These are phyloP conservation scores for Zymoseptoria passerinii DNA, from an alignment of 2,329 filamentous ascomycete species.

Conservation along the genomic window DNA sequence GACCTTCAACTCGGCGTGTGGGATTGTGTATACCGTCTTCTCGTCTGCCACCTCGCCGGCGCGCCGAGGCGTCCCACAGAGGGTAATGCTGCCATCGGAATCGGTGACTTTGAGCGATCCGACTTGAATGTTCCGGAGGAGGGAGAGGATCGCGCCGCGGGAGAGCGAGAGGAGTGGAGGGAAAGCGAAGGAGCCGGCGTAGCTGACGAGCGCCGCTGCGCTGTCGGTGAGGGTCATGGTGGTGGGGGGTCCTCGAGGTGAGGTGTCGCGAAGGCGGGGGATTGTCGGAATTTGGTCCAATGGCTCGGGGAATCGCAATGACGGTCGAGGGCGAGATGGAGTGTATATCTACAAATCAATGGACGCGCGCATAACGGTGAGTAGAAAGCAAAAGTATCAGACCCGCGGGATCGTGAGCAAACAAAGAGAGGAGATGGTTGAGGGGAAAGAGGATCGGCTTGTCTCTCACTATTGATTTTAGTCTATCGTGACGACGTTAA, in stretches of 20 bases:
- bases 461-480: not conserved
- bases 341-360: not conserved
- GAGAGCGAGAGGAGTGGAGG: constrained; percentile 40
- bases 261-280: not conserved
- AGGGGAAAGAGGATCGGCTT: not conserved
- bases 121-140: constrained; percentile 39
- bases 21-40: constrained; percentile 32
- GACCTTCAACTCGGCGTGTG: constrained; percentile 50
- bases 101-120: constrained; percentile 41
- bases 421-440: not conserved
- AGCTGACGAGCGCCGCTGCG: constrained; percentile 34
- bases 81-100: constrained; percentile 35
- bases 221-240: constrained; percentile 28
- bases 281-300: constrained; percentile 22
- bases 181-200: constrained; percentile 41
- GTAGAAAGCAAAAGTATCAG: not conserved
- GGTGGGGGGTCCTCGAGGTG: not conserved
- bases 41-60: constrained; percentile 30
- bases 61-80: constrained; percentile 34
- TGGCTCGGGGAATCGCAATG: constrained; percentile 8
- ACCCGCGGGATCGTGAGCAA: not conserved
- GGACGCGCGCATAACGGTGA: not conserved
- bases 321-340: not conserved
- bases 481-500: not conserved
- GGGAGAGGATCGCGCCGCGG: constrained; percentile 37